These are phyloP conservation scores for Aspergillus cavernicola DNA, from an alignment of 495 filamentous ascomycete species.

Conservation along the genomic window DNA sequence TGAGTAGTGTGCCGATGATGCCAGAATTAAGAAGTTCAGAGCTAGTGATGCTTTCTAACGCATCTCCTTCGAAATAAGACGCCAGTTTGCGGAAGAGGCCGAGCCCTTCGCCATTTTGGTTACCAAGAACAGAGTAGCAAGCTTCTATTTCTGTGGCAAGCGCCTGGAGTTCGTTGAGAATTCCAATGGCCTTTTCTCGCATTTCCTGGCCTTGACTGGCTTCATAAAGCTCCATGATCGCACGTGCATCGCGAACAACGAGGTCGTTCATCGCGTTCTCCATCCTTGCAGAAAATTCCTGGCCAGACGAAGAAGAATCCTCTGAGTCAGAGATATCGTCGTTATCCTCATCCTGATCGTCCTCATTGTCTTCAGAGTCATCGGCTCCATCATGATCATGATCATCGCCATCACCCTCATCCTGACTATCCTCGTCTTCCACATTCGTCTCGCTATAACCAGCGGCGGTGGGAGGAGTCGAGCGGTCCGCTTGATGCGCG, in stretches of 20 bases:
- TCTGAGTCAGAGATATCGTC: constrained; percentile 70
- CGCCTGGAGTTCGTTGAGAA: constrained; percentile 65
- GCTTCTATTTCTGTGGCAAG: constrained; percentile 67
- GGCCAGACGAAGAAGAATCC: constrained; percentile 52
- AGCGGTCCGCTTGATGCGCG: constrained; percentile 7
- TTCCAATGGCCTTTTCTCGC: constrained; percentile 71
- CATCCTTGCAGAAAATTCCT: constrained; percentile 40
- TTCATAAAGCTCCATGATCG: constrained; percentile 80
- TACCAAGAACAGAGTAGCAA: constrained; percentile 54
- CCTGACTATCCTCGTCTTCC: constrained; percentile 53
- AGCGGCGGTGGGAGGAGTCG: not conserved
- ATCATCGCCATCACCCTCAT: constrained; percentile 49
- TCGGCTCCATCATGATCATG: constrained; percentile 49
- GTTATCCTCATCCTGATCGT: constrained; percentile 56
- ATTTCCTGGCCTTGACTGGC: constrained; percentile 65
- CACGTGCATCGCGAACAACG: constrained; percentile 70
- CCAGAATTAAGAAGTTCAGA: constrained; percentile 88
- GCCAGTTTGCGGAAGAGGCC: constrained; percentile 74
- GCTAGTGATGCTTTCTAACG: constrained; percentile 92
- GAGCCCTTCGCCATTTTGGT: constrained; percentile 45
- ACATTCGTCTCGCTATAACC: constrained; percentile 11
- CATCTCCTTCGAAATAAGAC: constrained; percentile 83
- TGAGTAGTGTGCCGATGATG: constrained; percentile 76
- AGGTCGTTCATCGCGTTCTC: constrained; percentile 65
- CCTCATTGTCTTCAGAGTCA: constrained; percentile 59